These are phyloP conservation scores for Sordariomycetes sp. DNA, from an alignment of 2,329 filamentous ascomycete genomes.

Conservation along the genomic window DNA sequence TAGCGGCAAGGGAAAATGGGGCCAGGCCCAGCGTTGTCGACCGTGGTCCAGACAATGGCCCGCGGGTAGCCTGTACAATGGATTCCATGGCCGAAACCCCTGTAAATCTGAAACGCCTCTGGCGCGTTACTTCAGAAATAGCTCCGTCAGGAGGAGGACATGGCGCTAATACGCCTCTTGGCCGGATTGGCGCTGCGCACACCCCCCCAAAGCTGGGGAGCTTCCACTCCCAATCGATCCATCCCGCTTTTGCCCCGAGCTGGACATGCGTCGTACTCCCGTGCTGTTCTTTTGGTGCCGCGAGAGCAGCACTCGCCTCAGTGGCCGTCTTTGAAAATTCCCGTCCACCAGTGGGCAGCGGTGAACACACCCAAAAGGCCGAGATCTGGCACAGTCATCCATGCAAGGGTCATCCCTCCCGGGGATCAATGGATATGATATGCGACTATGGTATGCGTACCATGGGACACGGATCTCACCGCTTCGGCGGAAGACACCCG, in stretches of 20 bases:
- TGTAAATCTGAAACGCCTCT: slow-evolving; percentile 5
- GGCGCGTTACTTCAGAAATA: slow-evolving; percentile 3
- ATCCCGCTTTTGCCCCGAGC: too few species aligned
- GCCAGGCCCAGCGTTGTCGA: too few species aligned
- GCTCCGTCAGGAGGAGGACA: neutral
- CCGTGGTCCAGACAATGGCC: neutral
- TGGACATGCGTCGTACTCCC: too few species aligned
- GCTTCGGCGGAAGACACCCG: neutral
- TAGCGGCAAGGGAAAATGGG: neutral
- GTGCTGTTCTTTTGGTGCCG: too few species aligned
- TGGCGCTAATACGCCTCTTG: neutral
- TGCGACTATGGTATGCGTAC: neutral
- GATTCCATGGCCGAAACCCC: neutral
- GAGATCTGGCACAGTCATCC: too few species aligned
- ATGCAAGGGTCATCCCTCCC: neutral
- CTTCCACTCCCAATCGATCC: too few species aligned
- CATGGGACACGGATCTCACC: neutral
- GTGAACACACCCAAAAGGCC: too few species aligned
- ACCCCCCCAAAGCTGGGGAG: neutral
- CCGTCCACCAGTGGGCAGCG: too few species aligned
- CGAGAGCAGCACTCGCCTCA: too few species aligned
- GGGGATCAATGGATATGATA: neutral
- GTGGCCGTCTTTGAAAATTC: too few species aligned
- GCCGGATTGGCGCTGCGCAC: neutral
- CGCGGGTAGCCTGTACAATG: neutral